Base-by-base conservation (phyloP, 75 land plant genomes). In the Sequoia sempervirens region DNA sequence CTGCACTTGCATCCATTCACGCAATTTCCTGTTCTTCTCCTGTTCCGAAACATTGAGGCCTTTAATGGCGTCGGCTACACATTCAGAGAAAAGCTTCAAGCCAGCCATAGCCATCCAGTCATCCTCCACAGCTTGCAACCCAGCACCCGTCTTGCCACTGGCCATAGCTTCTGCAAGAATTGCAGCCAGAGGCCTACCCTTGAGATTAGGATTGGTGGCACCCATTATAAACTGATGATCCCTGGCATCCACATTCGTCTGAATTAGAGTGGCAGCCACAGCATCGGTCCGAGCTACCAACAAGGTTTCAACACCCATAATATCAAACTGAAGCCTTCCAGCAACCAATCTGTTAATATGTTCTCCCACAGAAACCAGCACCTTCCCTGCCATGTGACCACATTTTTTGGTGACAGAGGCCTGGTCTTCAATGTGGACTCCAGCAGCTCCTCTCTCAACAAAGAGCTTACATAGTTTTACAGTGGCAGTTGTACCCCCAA, bases 301-400 rank as follows among this genome's bases (percentile, higher is more conserved):
- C 2, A 96, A 82, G 18, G 94, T 94, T 88, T 96, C 98, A 28
- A 89, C 92, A 15, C 95, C 98, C 98, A 96, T 96, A 76, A 96
- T 85, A 85, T 96, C 98, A 76, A 95, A 92, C 89, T 96, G 98
- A 82, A 95, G 83, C 73, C 98, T 79, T 3, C 93, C 95, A 26
- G 98, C 98, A 2, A 94, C 94, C 28, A 96, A 92, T 20, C 98
- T 75, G 79, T 93, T 96, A 84, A 95, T 90, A 81, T 96, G 98
- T 82, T 96, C 98, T 40, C 84, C 82, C 17, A 90, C 86, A 3
- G 95, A 53, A 46, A 96, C 98, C 64, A 96, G 90, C 83, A 96
- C 98, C 73, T 96, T 96, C 12, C 98, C 98, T 15, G 97, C 96
- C 98, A 96, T 96, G 89, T 96, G 98, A 3, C 98, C 98, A 74